Base-by-base conservation (phyloP, 768 basidiomycete species). In the Mycena metata region DNA sequence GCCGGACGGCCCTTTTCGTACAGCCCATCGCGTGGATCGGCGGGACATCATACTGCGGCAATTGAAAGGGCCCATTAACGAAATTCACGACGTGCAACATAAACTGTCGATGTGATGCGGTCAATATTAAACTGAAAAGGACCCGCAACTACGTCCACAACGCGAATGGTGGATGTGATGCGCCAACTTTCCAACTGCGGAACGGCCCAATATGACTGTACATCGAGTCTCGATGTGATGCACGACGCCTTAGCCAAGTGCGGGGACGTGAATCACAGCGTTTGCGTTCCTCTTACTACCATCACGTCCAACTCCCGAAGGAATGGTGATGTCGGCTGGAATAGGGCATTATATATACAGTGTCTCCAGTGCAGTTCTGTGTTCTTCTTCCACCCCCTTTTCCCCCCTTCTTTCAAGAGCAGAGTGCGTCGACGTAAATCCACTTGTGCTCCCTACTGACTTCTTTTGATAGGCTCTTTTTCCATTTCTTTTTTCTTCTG, bases 371-470 rank as follows among this genome's bases (percentile, higher is more conserved):
- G 35, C 39, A 41, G 61, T 30, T 26, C 49, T 50, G 24, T 50
- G 12, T 50, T 33, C 49, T 26, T 50, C 23, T 50, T 13, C 49
- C 24, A 10, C 49, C 30, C 49, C 49, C 49, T 17, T 50, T 70
- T 55, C 61, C 73, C 46, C 55, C 63, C 50, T 72, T 64, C 66
- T 67, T 63, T 71, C 52, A 49, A 77, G 80, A 81, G 79, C 79
- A 78, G 80, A 59, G 80, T 79, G 65, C 69, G 76, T 71, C 46
- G 17, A 66, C 67, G 57, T 69, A 62, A 61, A 56, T 66, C 42
- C 63, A 30, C 46, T 72, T 60, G 43, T 56, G 41, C 58, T 35
- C 58, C 35, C 54, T 50, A 45, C 59, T 66, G 45, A 26, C 33
- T 30, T 57, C 54, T 49, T 23, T 9, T n/a, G n/a, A n/a, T 30